Conservation (phyloP, 495 filamentous ascomycete species). For the Talaromyces proteolyticus region DNA sequence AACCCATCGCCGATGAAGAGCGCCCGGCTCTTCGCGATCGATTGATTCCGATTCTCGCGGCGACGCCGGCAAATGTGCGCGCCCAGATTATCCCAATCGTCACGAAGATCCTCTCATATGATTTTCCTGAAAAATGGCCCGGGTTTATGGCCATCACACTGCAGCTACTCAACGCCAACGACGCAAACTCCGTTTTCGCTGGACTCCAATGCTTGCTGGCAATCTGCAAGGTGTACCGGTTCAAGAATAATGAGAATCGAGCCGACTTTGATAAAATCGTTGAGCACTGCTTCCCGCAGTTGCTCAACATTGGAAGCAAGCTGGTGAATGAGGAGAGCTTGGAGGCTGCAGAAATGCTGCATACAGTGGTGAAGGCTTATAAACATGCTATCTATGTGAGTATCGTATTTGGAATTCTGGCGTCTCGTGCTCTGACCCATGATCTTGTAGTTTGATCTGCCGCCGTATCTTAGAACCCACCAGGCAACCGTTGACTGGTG, state of each 20-base stretch:
- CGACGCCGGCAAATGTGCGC: constrained; percentile 72
- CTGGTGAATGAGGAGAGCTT: constrained; percentile 84
- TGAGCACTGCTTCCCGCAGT: constrained; percentile 82
- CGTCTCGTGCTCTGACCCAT: constrained; percentile 8
- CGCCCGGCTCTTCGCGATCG: constrained; percentile 82
- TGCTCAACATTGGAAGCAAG: constrained; percentile 78
- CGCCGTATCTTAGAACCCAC: constrained; percentile 66
- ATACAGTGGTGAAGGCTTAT: constrained; percentile 88
- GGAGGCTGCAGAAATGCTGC: constrained; percentile 95
- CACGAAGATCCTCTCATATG: constrained; percentile 90
- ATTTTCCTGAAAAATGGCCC: constrained; percentile 94
- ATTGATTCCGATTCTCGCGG: constrained; percentile 80
- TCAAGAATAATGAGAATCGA: constrained; percentile 78
- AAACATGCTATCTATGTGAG: constrained; percentile 96
- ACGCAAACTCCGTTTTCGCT: constrained; percentile 80
- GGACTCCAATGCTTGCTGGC: constrained; percentile 91
- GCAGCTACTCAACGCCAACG: constrained; percentile 76
- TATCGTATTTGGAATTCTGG: constrained; percentile 12
- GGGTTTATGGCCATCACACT: constrained; percentile 86
- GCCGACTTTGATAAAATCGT: constrained; percentile 92
- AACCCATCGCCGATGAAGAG: constrained; percentile 78
- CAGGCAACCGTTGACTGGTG: constrained; percentile 90
- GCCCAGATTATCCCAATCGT: constrained; percentile 88
- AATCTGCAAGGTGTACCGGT: constrained; percentile 88
- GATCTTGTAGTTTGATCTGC: constrained; percentile 72